Evolutionary conservation across 2,329 filamentous ascomycete species (phyloP).

Genomic region (Cladorrhinum sp.): DNA sequence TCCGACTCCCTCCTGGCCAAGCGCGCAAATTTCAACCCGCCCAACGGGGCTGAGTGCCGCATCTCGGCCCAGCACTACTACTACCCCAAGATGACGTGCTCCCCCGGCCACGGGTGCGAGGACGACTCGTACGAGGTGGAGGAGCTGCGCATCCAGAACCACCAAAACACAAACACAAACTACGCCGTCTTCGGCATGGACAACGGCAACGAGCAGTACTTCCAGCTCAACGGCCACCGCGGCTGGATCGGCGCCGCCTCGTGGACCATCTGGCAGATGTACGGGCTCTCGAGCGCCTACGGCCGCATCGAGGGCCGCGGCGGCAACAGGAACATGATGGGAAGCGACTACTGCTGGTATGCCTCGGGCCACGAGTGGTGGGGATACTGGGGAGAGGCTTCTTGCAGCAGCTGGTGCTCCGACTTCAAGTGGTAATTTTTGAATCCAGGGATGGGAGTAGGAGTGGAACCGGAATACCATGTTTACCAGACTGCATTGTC

Average conservation of each 20-base stretch:
- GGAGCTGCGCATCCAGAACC: slow-evolving; percentile 1
- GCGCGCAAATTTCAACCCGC: slow-evolving; percentile 5
- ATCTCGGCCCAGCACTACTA: slow-evolving; percentile 9
- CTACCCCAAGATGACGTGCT: slow-evolving; percentile 4
- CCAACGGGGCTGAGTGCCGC: slow-evolving; percentile 8
- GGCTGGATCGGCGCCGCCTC: slow-evolving; percentile 4
- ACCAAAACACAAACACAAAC: slow-evolving; percentile 3
- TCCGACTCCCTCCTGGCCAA: background rate
- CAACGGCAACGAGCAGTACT: slow-evolving; percentile 4
- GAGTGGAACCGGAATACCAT: too few relatives aligned
- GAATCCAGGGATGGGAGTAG: too few relatives aligned
- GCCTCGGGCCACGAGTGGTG: background rate
- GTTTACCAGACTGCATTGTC: too few relatives aligned
- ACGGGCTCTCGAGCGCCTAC: background rate
- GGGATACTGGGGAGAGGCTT: slow-evolving; percentile 9
- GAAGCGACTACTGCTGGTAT: slow-evolving; percentile 10
- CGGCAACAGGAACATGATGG: slow-evolving; percentile 7
- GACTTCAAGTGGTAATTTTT: slow-evolving; percentile 9
- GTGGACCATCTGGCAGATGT: background rate
- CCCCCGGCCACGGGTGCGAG: slow-evolving; percentile 2
- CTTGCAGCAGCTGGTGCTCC: slow-evolving; percentile 7
- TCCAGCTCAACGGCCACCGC: slow-evolving; percentile 6
- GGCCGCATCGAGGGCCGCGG: slow-evolving; percentile 7
- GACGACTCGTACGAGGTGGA: slow-evolving; percentile 7
- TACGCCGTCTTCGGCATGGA: slow-evolving; percentile 5